These are phyloP conservation scores for Neurospora sp. DNA, from an alignment of 495 filamentous ascomycete species.

Conservation along the genomic window DNA sequence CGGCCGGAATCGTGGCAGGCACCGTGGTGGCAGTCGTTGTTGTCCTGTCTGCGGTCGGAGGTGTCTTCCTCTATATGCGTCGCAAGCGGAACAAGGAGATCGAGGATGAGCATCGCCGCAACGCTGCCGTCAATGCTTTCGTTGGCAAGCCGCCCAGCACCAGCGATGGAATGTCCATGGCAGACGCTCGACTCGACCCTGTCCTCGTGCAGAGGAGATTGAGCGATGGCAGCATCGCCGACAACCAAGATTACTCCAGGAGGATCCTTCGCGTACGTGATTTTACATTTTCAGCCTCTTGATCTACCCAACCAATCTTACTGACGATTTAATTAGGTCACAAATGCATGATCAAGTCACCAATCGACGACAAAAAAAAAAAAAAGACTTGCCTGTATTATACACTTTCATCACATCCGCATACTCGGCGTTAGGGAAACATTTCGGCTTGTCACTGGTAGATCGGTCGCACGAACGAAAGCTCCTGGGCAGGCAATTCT, in stretches of 20 bases:
- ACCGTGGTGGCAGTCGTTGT: conserved; percentile 78
- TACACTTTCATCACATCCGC: conserved; percentile 33
- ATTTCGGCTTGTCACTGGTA: conserved; percentile 33
- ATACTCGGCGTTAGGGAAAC: conserved; percentile 42
- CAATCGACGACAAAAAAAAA: conserved; percentile 38
- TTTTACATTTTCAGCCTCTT: background rate
- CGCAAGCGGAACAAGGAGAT: conserved; percentile 61
- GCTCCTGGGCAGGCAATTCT: conserved; percentile 21
- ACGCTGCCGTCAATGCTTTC: conserved; percentile 60
- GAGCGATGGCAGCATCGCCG: conserved; percentile 95
- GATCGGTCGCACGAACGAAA: conserved; percentile 29
- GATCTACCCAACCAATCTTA: background rate
- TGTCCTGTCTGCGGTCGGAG: conserved; percentile 53
- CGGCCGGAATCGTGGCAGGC: conserved; percentile 74
- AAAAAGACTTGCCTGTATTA: conserved; percentile 35
- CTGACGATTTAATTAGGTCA: conserved; percentile 35
- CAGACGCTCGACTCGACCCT: conserved; percentile 81
- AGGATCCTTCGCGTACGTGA: conserved; percentile 78
- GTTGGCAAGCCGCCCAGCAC: conserved; percentile 48
- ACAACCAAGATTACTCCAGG: conserved; percentile 94
- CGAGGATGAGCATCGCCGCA: conserved; percentile 71
- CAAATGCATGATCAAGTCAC: conserved; percentile 41
- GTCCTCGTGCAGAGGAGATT: conserved; percentile 77
- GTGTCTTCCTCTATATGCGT: conserved; percentile 65
- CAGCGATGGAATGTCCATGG: conserved; percentile 51